Percentiles rank a stretch among this genome's conserved stretches.
Conservation (phyloP, 768 basidiomycete genomes). For the Hygrophorus pudorinus region DNA sequence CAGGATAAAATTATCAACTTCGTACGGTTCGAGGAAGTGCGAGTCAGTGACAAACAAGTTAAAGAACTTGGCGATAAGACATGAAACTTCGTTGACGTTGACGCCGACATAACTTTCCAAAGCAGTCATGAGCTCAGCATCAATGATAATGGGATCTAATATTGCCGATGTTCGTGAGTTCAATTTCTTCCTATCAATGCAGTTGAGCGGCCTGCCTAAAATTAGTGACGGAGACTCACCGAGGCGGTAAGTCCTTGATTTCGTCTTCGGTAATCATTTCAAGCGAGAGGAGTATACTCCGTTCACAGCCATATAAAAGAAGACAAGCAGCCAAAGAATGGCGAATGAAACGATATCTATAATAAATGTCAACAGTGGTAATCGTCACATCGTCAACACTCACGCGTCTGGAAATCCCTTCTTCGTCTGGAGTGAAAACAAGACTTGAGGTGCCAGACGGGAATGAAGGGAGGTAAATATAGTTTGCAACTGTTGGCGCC, state of each 20-base stretch:
- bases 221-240: slow-evolving; percentile 28
- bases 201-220: slow-evolving; percentile 1
- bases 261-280: slow-evolving; percentile 41
- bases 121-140: slow-evolving; percentile 44
- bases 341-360: slow-evolving; percentile 44
- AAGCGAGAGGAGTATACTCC: slow-evolving; percentile 31
- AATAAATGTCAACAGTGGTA: not conserved
- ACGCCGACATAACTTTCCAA: slow-evolving; percentile 41
- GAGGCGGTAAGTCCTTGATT: slow-evolving; percentile 40
- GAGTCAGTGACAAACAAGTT: slow-evolving; percentile 50
- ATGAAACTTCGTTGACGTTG: slow-evolving; percentile 38
- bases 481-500: slow-evolving; percentile 47
- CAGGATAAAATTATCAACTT: slow-evolving; percentile 65
- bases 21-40: slow-evolving; percentile 51
- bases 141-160: slow-evolving; percentile 52
- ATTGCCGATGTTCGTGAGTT: slow-evolving; percentile 29
- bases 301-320: slow-evolving; percentile 58
- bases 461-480: slow-evolving; percentile 40
- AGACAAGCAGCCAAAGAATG: slow-evolving; percentile 53
- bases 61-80: slow-evolving; percentile 52
- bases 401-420: slow-evolving; percentile 27
- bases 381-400: slow-evolving; percentile 11
- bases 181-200: slow-evolving; percentile 34
- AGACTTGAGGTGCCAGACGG: slow-evolving; percentile 30
- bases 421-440: slow-evolving; percentile 23